Conservation (phyloP, 257 asterid species). For the Solanum pinnatisectum region DNA sequence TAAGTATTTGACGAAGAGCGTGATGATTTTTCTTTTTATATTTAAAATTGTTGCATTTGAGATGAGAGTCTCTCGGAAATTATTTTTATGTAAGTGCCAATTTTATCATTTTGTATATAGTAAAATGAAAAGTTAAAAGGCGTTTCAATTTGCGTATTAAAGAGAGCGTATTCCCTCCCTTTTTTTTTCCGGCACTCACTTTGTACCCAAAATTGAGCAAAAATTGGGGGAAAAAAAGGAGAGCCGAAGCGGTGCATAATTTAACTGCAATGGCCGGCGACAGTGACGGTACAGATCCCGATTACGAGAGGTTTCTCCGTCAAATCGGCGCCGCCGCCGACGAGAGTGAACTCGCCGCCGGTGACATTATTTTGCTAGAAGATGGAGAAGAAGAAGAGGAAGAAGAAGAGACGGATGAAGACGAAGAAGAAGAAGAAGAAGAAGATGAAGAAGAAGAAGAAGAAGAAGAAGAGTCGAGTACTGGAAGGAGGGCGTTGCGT, state of each 20-base stretch:
- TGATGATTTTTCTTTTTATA: no score
- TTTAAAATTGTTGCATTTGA: no score
- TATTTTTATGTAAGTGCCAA: neutral
- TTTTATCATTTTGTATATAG: neutral
- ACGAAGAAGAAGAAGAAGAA: neutral
- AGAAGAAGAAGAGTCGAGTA: neutral
- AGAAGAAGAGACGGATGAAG: neutral
- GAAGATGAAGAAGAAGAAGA: constrained; percentile 20
- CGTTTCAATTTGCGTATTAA: neutral
- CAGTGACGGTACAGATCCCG: neutral
- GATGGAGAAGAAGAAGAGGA: neutral
- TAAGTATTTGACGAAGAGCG: no score
- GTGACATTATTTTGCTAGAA: neutral
- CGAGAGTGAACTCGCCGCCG: neutral
- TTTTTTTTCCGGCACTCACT: neutral
- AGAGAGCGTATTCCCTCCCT: neutral
- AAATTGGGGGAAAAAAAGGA: neutral
- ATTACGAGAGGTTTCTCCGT: neutral
- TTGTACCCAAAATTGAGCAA: neutral
- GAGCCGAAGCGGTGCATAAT: neutral
- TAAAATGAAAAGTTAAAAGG: neutral
- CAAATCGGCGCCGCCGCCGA: neutral
- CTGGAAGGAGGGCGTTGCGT: neutral
- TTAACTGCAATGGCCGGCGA: neutral
- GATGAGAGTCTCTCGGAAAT: no score